Evolutionary conservation across 148 eudicot species (phyloP), one percentile per base, ranked within the genome.

Genomic region (Arctostaphylos glauca): DNA sequence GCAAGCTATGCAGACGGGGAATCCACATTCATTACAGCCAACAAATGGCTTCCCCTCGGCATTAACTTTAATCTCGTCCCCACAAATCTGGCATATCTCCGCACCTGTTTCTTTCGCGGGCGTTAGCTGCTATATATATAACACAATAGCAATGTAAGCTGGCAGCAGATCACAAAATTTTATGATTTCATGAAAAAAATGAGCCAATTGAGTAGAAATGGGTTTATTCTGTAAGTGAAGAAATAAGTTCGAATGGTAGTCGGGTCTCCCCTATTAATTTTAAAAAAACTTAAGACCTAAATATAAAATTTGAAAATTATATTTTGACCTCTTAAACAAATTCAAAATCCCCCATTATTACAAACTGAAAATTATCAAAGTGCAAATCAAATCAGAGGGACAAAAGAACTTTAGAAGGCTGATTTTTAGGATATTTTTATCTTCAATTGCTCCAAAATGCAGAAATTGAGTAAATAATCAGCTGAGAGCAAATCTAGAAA

Each of bases 21-120:
- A 94, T 48, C 96, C 98, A 86, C 98, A 94, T 82, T 92, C 96
- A 86, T 94, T 92, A 91, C 98, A 94, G 78, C 97, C 96, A 81
- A 92, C 92, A 88, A 94, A 93, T 67, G 94, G 89, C 87, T 94
- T 97, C 4, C 91, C 92, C 55, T 88, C 89, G n/a, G 80, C 92
- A 9, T 84, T 81, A 66, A 89, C 77, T 74, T 90, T 97, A 16
- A 94, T 89, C 84, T 90, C 93, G 89, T 94, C 98, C 53, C 94
- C 94, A 86, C 98, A 94, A 87, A 94, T 94, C 88, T 91, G 91
- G 86, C 98, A 94, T 76, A 85, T 85, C 81, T 93, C 94, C 6
- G 92, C 94, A 85, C 93, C 90, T 82, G 89, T 83, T 78, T 90
- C 93, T 71, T 92, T 92, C 86, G 90, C 87, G 15, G 91, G 87